These are phyloP conservation scores for Geotrichum histeridarum DNA, from an alignment of 1,139 yeast species.

Conservation along the genomic window DNA sequence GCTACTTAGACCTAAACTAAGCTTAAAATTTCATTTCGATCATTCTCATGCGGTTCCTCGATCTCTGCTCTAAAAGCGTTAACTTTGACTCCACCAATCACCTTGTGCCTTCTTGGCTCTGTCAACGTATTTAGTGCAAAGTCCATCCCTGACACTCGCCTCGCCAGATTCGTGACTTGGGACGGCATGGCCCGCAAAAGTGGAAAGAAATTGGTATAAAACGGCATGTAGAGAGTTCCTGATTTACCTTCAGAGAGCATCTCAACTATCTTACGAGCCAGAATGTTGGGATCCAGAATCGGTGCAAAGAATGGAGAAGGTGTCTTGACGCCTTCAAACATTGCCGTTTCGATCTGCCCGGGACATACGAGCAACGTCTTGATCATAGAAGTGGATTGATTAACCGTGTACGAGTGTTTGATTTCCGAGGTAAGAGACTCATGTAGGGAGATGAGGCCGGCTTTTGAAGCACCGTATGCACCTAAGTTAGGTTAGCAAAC, in stretches of 20 bases:
- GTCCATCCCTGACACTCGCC: constrained; percentile 62
- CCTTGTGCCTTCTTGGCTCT: background rate
- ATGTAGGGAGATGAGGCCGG: constrained; percentile 78
- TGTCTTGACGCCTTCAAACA: constrained; percentile 67
- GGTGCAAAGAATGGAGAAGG: constrained; percentile 79
- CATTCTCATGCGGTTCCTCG: no score
- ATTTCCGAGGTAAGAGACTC: constrained; percentile 73
- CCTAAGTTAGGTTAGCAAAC: constrained; percentile 21
- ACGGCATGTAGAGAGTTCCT: constrained; percentile 68
- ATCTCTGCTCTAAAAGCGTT: no score
- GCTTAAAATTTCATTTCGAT: no score
- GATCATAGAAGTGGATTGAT: constrained; percentile 43
- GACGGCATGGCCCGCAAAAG: constrained; percentile 66
- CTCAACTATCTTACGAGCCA: constrained; percentile 55
- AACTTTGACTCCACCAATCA: no score
- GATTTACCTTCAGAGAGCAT: constrained; percentile 57
- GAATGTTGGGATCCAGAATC: constrained; percentile 59
- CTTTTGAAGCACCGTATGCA: constrained; percentile 85
- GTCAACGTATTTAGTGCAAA: constrained; percentile 15
- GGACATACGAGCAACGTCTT: constrained; percentile 76
- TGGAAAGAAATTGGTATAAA: constrained; percentile 71
- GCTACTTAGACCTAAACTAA: no score
- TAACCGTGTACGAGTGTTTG: constrained; percentile 31
- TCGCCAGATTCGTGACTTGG: constrained; percentile 54
- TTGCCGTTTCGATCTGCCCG: constrained; percentile 70